Evolutionary conservation across 768 basidiomycete species (phyloP).

Genomic region (Dentipellis fragilis): DNA sequence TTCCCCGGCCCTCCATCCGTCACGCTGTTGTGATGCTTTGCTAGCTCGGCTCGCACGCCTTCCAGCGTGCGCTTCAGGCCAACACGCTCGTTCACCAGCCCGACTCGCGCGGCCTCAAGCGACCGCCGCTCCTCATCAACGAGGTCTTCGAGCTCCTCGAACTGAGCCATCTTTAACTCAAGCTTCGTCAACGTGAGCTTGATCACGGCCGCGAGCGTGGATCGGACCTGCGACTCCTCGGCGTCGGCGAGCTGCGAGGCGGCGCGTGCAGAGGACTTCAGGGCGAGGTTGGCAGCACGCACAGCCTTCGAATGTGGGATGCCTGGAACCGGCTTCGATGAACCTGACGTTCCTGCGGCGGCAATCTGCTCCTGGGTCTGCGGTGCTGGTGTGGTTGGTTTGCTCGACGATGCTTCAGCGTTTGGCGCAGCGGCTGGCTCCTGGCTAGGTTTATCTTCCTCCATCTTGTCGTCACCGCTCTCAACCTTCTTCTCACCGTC

Average conservation of each 20-base stretch:
- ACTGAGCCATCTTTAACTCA: slow-evolving; percentile 90
- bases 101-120: slow-evolving; percentile 74
- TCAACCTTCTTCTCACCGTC: slow-evolving; percentile 8
- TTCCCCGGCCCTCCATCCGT: slow-evolving; percentile 14
- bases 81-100: slow-evolving; percentile 70
- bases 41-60: slow-evolving; percentile 51
- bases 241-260: slow-evolving; percentile 71
- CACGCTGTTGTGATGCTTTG: slow-evolving; percentile 32
- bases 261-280: slow-evolving; percentile 82
- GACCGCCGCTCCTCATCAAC: slow-evolving; percentile 84
- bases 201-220: slow-evolving; percentile 74
- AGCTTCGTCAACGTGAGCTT: slow-evolving; percentile 80
- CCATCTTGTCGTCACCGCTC: slow-evolving; percentile 22
- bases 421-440: slow-evolving; percentile 2
- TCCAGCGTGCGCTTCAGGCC: slow-evolving; percentile 66
- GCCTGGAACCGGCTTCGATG: slow-evolving; percentile 26
- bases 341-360: slow-evolving; percentile 30
- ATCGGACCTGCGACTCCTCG: slow-evolving; percentile 74
- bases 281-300: slow-evolving; percentile 78
- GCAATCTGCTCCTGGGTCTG: slow-evolving; percentile 31
- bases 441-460: slow-evolving; percentile 12
- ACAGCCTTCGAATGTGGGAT: slow-evolving; percentile 67
- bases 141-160: slow-evolving; percentile 87
- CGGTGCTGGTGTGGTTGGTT: slow-evolving; percentile 10
- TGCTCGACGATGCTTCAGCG: slow-evolving; percentile 11